A percentile compares a stretch with the other conserved stretches of the same genome.
phyloP scores from a whole-genome alignment of 768 basidiomycete genomes.

The Pleurotus platypus region DNA sequence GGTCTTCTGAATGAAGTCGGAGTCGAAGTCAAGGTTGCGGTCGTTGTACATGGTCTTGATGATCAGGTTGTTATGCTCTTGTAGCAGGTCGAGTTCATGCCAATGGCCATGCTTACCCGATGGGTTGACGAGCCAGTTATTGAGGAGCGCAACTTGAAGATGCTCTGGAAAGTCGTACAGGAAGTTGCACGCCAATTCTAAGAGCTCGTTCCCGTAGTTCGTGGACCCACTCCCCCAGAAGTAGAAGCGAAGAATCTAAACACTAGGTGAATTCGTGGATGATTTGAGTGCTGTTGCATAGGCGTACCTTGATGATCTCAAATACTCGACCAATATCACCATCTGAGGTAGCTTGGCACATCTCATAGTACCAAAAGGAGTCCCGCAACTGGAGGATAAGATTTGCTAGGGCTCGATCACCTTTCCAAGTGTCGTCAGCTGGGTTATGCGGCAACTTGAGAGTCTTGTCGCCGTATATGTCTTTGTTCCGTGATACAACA shows the following conservation, averaged over 20 bases:
- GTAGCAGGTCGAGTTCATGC: slow-evolving; percentile 14
- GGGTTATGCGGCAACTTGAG: too few species aligned
- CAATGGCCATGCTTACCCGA: slow-evolving; percentile 11
- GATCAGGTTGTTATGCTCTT: slow-evolving; percentile 16
- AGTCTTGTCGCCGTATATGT: background rate
- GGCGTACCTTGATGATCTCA: slow-evolving; percentile 23
- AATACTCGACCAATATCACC: slow-evolving; percentile 26
- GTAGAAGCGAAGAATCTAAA: slow-evolving; percentile 12
- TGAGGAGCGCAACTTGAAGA: slow-evolving; percentile 6
- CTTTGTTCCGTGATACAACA: background rate
- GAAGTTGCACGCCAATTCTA: slow-evolving; percentile 18
- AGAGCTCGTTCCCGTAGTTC: slow-evolving; percentile 16
- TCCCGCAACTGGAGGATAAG: slow-evolving; percentile 17
- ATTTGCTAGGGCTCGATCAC: slow-evolving; percentile 20
- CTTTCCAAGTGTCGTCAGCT: slow-evolving; percentile 2
- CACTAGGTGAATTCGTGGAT: background rate
- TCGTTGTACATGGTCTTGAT: slow-evolving; percentile 12
- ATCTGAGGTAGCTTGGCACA: slow-evolving; percentile 19
- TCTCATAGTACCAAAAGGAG: slow-evolving; percentile 17
- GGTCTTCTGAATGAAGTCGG: background rate
- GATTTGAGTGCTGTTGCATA: background rate
- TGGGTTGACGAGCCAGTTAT: slow-evolving; percentile 16
- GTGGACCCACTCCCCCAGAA: slow-evolving; percentile 16
- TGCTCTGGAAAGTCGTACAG: slow-evolving; percentile 12
- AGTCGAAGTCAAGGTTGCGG: slow-evolving; percentile 4